Percentiles rank a stretch among this genome's conserved stretches.
phyloP scores from a whole-genome alignment of 192 early-diverging fungal species.

The Podila clonocystis region DNA sequence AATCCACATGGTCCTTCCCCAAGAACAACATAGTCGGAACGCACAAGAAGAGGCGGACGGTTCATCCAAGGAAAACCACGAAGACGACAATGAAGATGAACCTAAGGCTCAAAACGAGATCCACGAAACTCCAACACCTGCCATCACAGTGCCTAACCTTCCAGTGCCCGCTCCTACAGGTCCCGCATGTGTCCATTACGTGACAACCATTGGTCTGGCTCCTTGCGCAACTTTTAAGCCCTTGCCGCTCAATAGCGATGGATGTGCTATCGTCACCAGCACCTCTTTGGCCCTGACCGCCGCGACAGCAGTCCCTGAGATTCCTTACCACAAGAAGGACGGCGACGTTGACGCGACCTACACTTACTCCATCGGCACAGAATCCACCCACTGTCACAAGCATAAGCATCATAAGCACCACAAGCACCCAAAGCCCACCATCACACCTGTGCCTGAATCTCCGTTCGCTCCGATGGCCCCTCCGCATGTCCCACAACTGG shows the following conservation, averaged over 20 bases:
- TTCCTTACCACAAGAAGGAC: not conserved
- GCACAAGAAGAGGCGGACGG: not conserved
- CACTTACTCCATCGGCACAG: not conserved
- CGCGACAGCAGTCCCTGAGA: constrained; percentile 9
- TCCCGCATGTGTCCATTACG: not conserved
- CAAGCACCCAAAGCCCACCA: not conserved
- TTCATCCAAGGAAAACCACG: not conserved
- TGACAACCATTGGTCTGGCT: not conserved
- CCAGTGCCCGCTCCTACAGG: not conserved
- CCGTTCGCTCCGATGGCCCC: not conserved
- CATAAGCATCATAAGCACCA: too few species aligned
- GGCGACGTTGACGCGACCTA: not conserved
- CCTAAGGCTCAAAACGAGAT: not conserved
- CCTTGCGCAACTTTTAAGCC: constrained; percentile 2
- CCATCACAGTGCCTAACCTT: not conserved
- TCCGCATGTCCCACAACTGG: not conserved
- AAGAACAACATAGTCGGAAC: not conserved
- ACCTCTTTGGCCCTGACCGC: constrained; percentile 1
- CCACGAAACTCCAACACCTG: not conserved
- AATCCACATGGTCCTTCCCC: constrained; percentile 19
- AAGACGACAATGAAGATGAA: not conserved
- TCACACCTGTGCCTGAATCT: not conserved
- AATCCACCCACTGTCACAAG: not conserved
- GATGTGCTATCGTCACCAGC: constrained; percentile 18
- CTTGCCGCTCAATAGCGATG: constrained; percentile 7